phyloP scores from a whole-genome alignment of 805 yeast species.

The Candida wancherniae region DNA sequence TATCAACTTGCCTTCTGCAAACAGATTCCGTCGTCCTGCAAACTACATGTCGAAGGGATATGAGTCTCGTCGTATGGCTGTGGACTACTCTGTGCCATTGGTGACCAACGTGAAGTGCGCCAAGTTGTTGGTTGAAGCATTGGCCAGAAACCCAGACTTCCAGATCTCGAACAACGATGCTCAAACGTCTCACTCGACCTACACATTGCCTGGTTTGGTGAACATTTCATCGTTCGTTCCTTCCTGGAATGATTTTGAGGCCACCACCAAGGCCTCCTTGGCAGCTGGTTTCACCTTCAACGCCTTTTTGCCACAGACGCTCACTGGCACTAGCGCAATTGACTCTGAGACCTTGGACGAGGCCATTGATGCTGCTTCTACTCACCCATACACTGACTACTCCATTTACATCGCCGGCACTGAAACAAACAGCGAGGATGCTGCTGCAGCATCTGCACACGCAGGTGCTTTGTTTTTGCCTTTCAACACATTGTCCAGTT shows the following conservation, averaged over 20 bases:
- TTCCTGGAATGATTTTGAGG: slow-evolving; percentile 60
- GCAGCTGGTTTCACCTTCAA: slow-evolving; percentile 87
- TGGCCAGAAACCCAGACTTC: slow-evolving; percentile 63
- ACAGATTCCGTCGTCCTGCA: slow-evolving; percentile 98
- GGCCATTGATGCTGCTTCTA: slow-evolving; percentile 54
- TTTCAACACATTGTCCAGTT: slow-evolving; percentile 62
- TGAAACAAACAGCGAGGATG: slow-evolving; percentile 56
- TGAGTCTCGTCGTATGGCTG: slow-evolving; percentile 99
- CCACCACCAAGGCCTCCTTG: slow-evolving; percentile 64
- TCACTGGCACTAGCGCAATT: slow-evolving; percentile 56
- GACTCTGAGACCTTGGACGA: slow-evolving; percentile 62
- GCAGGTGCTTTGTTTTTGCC: slow-evolving; percentile 83
- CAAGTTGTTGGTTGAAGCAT: slow-evolving; percentile 90
- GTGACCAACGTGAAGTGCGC: slow-evolving; percentile 98
- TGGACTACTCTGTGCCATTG: slow-evolving; percentile 94
- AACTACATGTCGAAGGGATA: slow-evolving; percentile 96
- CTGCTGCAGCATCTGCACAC: slow-evolving; percentile 54
- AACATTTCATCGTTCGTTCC: slow-evolving; percentile 80
- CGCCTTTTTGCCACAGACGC: slow-evolving; percentile 70
- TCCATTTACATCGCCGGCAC: slow-evolving; percentile 81
- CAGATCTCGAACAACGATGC: slow-evolving; percentile 77
- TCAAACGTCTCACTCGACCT: slow-evolving; percentile 83
- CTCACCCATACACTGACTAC: slow-evolving; percentile 73
- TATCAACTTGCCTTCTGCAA: slow-evolving; percentile 93
- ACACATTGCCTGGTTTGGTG: slow-evolving; percentile 80